Evolutionary conservation across 345 rosid genomes (phyloP), one percentile per base, ranked within the genome.

Genomic region (Gossypium longicalyx): DNA sequence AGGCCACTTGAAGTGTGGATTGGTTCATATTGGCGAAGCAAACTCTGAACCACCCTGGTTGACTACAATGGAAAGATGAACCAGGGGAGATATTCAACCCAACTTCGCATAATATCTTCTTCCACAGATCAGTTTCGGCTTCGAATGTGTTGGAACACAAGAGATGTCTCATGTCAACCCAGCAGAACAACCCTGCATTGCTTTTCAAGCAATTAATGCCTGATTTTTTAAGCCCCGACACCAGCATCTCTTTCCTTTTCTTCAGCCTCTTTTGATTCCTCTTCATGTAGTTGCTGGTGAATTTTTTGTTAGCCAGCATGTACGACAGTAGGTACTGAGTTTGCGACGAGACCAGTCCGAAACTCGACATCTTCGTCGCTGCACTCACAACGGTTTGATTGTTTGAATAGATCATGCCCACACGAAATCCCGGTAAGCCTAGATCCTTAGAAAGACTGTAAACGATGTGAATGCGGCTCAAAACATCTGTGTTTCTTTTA

Each of bases 281-380:
- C 34, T 79, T 70, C 71, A 87, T 70, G 79, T 90, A 94, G 15
- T 78, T 78, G 48, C 67, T 57, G 0, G 93, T 86, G 79, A 94
- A 94, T 65, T 79, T 85, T 25, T 84, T 83, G 73, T 92, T 93
- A 2, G 88, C 86, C 19, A 92, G 84, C 82, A 90, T 81, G 38
- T 78, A 77, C 0, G 95, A 74, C 5, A 92, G 86, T 0, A 92
- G 82, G 67, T 82, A 82, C 63, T 94, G 98, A 16, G 97, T 94
- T 57, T 94, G 98, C 2, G 97, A 88, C 3, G 98, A 94, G 57
- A 92, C 85, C 38, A 94, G 91, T 3, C 93, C 93, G 72, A 94
- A 94, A 78, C 98, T 94, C 0, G 98, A 90, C 98, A 94, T 94
- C 79, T 90, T 94, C 2, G 95, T 92, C 0, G 98, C 97, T 0